Conservation (phyloP, 225 moss, liverwort and hornwort species). For the Pseudoscleropodium purum region DNA sequence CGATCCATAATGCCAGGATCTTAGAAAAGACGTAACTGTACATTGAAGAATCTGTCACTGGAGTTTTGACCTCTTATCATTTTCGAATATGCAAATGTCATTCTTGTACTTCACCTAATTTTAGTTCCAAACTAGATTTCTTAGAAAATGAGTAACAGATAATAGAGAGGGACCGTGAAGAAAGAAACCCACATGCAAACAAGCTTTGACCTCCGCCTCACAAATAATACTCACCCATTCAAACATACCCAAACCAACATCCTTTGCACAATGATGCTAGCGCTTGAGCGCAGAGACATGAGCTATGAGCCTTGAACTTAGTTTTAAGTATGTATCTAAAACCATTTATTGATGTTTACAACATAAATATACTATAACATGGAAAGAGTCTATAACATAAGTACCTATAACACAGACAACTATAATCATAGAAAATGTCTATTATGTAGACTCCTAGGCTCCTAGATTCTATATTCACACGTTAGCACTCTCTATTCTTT, state of each 20-base stretch:
- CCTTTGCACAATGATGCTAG: no score
- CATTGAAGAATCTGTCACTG: background rate
- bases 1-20: background rate
- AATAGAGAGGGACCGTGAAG: background rate
- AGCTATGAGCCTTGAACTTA: no score
- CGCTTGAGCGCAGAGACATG: fast-evolving
- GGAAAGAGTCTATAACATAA: no score
- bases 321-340: no score
- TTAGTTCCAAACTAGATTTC: background rate
- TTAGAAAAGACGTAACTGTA: background rate
- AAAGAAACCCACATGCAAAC: background rate
- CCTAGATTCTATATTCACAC: no score
- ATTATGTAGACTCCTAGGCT: no score
- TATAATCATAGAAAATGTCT: no score
- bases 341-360: no score
- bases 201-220: background rate
- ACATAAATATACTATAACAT: no score
- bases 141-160: background rate
- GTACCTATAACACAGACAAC: no score
- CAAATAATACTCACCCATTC: background rate
- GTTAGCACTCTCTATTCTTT: background rate
- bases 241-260: background rate
- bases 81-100: background rate
- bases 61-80: background rate
- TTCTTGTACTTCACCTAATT: background rate